A percentile compares a stretch with the other conserved stretches of the same genome.
These are phyloP conservation scores for Coemansia sp. DNA, from an alignment of 192 early-diverging fungal genomes.

Conservation along the genomic window DNA sequence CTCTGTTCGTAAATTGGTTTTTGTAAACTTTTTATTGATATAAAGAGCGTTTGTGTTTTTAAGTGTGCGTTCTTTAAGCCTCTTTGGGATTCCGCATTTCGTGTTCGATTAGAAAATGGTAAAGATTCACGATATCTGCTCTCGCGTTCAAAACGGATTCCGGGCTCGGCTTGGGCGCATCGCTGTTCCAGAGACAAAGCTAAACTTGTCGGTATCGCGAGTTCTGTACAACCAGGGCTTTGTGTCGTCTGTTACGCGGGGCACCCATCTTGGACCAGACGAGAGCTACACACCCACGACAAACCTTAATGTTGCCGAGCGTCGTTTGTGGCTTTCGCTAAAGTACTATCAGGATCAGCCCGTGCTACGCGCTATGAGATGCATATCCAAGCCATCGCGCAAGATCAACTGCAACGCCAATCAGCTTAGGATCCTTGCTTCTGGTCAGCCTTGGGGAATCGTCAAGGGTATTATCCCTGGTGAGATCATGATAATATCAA, in stretches of 20 bases:
- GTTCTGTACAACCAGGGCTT: conserved; percentile 94
- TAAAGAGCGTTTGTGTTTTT: background rate
- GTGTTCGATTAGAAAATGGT: conserved; percentile 58
- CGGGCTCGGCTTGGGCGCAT: conserved; percentile 75
- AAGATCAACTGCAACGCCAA: conserved; percentile 76
- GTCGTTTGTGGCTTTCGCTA: conserved; percentile 89
- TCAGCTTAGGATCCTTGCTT: conserved; percentile 76
- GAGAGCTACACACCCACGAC: conserved; percentile 69
- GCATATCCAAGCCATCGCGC: conserved; percentile 84
- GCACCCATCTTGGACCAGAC: conserved; percentile 79
- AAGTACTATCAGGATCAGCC: conserved; percentile 88
- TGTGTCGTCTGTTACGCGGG: conserved; percentile 72
- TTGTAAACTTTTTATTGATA: background rate
- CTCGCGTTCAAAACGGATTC: conserved; percentile 90
- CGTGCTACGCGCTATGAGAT: conserved; percentile 73
- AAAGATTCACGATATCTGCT: conserved; percentile 79
- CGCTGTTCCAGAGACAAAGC: conserved; percentile 85
- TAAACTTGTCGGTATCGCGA: conserved; percentile 79
- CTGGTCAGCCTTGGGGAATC: conserved; percentile 71
- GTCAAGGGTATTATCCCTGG: conserved; percentile 83
- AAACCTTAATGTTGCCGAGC: conserved; percentile 77
- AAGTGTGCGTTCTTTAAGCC: background rate
- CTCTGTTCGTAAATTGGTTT: background rate
- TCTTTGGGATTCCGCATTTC: background rate
- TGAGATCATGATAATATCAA: conserved; percentile 88